A percentile compares a stretch with the other conserved stretches of the same genome.
phyloP scores from a whole-genome alignment of 768 basidiomycete genomes.

The Rhodotorula taiwanensis region DNA sequence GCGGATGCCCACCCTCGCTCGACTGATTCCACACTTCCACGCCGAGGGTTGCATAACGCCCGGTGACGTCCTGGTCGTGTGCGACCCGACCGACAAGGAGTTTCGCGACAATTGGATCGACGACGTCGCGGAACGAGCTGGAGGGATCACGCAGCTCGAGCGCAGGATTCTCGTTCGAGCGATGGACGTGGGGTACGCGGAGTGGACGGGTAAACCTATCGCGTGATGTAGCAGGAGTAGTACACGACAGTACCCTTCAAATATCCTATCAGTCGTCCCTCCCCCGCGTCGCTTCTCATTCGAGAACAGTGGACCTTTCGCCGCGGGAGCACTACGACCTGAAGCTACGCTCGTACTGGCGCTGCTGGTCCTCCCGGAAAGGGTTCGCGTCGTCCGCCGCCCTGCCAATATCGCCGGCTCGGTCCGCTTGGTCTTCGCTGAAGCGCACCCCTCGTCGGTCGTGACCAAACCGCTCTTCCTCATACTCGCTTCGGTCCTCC shows the following conservation, averaged over 20 bases:
- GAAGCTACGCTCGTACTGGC: not conserved
- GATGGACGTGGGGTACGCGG: conserved; percentile 2
- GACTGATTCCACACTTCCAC: conserved; percentile 11
- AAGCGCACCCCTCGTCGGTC: too few relatives aligned
- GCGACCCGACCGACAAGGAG: not conserved
- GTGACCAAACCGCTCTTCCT: not conserved
- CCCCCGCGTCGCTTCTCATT: not conserved
- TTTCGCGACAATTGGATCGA: too few relatives aligned
- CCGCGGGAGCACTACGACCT: not conserved
- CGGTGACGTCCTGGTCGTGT: conserved; percentile 2
- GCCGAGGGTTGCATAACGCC: conserved; percentile 9
- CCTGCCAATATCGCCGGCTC: conserved; percentile 17
- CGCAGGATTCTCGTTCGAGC: conserved; percentile 9
- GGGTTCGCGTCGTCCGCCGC: conserved; percentile 7
- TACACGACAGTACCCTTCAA: not conserved
- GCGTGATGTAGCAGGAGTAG: not conserved
- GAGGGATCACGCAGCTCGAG: conserved; percentile 17
- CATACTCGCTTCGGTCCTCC: not conserved
- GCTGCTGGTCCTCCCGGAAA: not conserved
- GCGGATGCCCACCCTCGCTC: conserved; percentile 21
- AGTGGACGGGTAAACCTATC: not conserved
- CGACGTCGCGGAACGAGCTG: not conserved
- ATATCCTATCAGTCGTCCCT: not conserved
- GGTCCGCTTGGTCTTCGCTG: conserved; percentile 6
- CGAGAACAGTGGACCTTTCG: too few relatives aligned